Evolutionary conservation across 2,329 filamentous ascomycete species (phyloP).

Genomic region (Didymella exigua): DNA sequence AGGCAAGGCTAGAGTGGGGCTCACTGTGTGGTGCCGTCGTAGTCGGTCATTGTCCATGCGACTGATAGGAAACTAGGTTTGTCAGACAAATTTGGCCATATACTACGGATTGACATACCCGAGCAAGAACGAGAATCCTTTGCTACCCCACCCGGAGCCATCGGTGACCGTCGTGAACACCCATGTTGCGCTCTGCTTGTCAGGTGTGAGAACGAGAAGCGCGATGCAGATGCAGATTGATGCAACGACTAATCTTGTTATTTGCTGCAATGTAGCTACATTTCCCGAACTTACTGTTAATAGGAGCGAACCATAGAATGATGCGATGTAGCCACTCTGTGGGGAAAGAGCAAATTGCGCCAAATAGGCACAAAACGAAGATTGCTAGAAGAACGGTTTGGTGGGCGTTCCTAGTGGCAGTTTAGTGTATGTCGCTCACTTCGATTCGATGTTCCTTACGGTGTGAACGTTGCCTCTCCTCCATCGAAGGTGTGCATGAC

Average conservation of each 20-base stretch:
- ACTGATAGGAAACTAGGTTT: slow-evolving; percentile 57
- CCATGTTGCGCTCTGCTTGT: slow-evolving; percentile 64
- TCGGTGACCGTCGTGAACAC: slow-evolving; percentile 67
- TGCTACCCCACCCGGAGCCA: slow-evolving; percentile 67
- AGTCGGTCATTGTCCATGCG: slow-evolving; percentile 71
- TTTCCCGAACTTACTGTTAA: slow-evolving; percentile 57
- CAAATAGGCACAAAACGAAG: slow-evolving; percentile 60
- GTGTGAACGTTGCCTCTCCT: slow-evolving; percentile 60
- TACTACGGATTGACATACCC: slow-evolving; percentile 50
- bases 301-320: slow-evolving; percentile 69
- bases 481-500: slow-evolving; percentile 66
- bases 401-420: slow-evolving; percentile 55
- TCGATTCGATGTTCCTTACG: slow-evolving; percentile 52
- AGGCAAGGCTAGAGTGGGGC: slow-evolving; percentile 25
- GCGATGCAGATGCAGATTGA: slow-evolving; percentile 65
- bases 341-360: slow-evolving; percentile 66
- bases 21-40: slow-evolving; percentile 69
- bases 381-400: slow-evolving; percentile 66
- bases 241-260: slow-evolving; percentile 54
- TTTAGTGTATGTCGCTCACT: slow-evolving; percentile 3
- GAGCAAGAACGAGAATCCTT: slow-evolving; percentile 66
- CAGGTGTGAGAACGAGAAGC: slow-evolving; percentile 62
- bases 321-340: slow-evolving; percentile 65
- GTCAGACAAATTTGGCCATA: slow-evolving; percentile 20
- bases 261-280: not conserved